Base-by-base conservation (phyloP, 192 early-diverging fungal species). In the Hyaloraphidium curvatum region DNA sequence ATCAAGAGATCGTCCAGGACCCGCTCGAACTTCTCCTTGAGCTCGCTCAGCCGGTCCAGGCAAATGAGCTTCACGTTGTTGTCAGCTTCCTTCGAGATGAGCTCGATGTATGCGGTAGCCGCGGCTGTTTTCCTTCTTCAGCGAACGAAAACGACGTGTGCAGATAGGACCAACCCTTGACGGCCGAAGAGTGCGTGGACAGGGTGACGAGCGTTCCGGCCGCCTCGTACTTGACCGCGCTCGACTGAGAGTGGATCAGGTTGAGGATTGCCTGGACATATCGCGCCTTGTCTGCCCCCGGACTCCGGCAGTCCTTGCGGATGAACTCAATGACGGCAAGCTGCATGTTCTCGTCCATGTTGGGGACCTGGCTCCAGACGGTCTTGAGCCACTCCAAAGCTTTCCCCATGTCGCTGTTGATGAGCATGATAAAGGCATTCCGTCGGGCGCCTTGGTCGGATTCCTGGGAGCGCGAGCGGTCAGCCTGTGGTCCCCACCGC, bases 11-110 rank as follows among this genome's bases (percentile, higher is more conserved):
- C 89, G 58, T 91, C 89, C 35, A 97, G 62, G 25, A 91, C 78
- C 56, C 80, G 72, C 35, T 85, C 86, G 62, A 95, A 84, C 61
- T 90, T 88, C 53, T 76, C 75, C 43, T 85, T 83, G 59, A 98
- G 64, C 56, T 93, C 91, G 41, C 83, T 77, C 27, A 98, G 66
- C 25, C 85, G 77, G 61, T 91, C 86, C 37, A 98, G 71, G 5
- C 95, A 91, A 67, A 91, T 97, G 53, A 98, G 66, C 66, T 96
- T 96, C 40, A 98, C 80, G 63, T 98, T 98, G 70, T 95, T 98
- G 62, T 98, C 95, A 5, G 91, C 79, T 59, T 87, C 95, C 64
- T 90, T 88, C 17, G 84, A 67, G 51, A 84, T 82, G 31, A 98
- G 74, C 48, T 90, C 76, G 51, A 97, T 91, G 57, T 92, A 95